phyloP scores from a whole-genome alignment of 306 rosid species.

The Quercus berberidifolia region DNA sequence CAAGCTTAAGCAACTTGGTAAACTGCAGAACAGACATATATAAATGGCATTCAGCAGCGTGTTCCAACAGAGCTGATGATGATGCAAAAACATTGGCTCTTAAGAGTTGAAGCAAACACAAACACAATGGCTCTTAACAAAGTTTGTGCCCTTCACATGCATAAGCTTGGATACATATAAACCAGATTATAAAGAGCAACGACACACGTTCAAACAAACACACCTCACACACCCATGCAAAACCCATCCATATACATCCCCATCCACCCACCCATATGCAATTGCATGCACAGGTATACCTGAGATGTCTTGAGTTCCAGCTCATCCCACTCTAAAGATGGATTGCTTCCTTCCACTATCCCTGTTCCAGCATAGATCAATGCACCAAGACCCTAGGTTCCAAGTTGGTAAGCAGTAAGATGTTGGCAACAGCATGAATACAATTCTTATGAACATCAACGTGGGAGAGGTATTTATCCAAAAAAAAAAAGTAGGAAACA shows the following conservation, averaged over 20 bases:
- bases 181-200: not conserved
- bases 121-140: not conserved
- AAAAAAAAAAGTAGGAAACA: not conserved
- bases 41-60: conserved; percentile 3
- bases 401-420: conserved; percentile 10
- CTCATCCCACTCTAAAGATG: conserved; percentile 89
- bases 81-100: conserved; percentile 1
- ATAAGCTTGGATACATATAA: not conserved
- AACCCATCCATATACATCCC: not conserved
- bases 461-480: not conserved
- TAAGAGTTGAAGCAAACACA: conserved; percentile 16
- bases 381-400: conserved; percentile 67
- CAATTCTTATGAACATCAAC: not conserved
- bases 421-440: not conserved
- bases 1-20: conserved; percentile 81
- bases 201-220: not conserved
- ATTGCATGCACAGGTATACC: conserved; percentile 37
- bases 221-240: not conserved
- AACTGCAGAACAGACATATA: conserved; percentile 42
- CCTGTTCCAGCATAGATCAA: conserved; percentile 94
- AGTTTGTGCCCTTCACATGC: not conserved
- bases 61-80: not conserved
- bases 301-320: conserved; percentile 89
- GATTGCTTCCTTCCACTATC: conserved; percentile 86
- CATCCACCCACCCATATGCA: not conserved